These are phyloP conservation scores for Penicillium glabrum DNA, from an alignment of 2,329 filamentous ascomycete genomes.

Conservation along the genomic window DNA sequence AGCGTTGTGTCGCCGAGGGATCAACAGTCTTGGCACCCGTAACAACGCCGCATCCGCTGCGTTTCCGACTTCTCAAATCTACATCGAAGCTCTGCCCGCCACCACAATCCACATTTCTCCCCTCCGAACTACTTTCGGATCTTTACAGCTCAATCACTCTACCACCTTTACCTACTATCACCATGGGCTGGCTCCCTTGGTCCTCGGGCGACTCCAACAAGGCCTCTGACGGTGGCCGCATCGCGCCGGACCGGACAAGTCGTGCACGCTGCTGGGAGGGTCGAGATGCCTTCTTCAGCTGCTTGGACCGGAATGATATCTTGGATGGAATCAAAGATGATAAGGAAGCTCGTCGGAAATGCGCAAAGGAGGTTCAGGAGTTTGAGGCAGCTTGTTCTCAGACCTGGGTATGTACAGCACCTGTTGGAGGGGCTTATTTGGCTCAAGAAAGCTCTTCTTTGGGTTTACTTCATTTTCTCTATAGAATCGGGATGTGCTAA, in stretches of 20 bases:
- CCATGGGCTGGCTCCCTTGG: constrained; percentile 56
- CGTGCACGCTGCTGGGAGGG: constrained; percentile 85
- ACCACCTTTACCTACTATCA: constrained; percentile 4
- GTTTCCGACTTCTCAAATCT: constrained; percentile 1
- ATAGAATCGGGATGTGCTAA: background rate
- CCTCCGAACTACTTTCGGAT: too few relatives aligned
- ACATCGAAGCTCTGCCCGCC: background rate
- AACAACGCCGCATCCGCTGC: constrained; percentile 12
- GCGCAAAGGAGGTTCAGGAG: constrained; percentile 58
- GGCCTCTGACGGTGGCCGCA: constrained; percentile 59
- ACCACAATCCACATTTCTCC: background rate
- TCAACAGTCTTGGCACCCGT: constrained; percentile 27
- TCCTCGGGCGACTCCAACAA: constrained; percentile 45
- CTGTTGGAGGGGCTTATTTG: background rate
- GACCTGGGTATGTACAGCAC: constrained; percentile 72
- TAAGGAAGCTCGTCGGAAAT: constrained; percentile 58
- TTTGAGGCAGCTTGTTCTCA: constrained; percentile 85
- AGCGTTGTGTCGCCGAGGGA: constrained; percentile 14
- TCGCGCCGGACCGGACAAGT: constrained; percentile 82
- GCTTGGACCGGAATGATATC: constrained; percentile 78
- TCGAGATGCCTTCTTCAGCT: constrained; percentile 83
- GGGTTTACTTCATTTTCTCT: background rate
- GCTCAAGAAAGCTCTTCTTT: background rate
- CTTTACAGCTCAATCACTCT: background rate
- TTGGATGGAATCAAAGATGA: constrained; percentile 68